Evolutionary conservation across 257 asterid genomes (phyloP), one percentile per base, ranked within the genome.

Genomic region (Phtheirospermum japonicum): DNA sequence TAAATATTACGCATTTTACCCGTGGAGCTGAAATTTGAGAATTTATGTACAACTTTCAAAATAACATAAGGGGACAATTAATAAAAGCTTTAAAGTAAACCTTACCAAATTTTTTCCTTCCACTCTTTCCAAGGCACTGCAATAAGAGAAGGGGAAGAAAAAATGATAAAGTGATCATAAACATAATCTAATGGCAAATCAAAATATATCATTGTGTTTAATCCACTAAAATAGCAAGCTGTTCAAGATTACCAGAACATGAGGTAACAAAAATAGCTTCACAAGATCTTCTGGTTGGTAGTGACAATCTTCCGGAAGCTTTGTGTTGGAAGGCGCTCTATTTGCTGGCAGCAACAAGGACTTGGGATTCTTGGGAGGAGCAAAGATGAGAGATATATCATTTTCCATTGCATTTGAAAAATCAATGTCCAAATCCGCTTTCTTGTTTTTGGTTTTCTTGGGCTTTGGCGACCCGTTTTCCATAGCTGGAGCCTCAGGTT

Each of bases 291-390:
- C 99, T 7, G 96, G 96, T 71, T 85, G 97, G 77, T 87, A 93
- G 68, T 93, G 99, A 69, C 96, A 85, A 78, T 93, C 99, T 79
- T 93, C 96, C 53, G 99, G 99, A 80, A 93, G 95, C 74, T 72
- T 85, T 19, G 86, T 85, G 66, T 76, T 80, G 80, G 84, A 73
- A 61, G 95, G 81, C 70, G 73, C 74, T 80, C 84, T 82, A 61
- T 75, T 87, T 66, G 88, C 73, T 60, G 95, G 92, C 67, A 89
- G 81, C 40, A 93, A 79, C 39, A 83, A 74, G 46, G 93, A 75
- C 82, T 82, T 93, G 20, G 86, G 91, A 77, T 89, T 93, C 81
- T 85, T 89, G 16, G 99, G 96, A 63, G 92, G 88, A 65, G 84
- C 90, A 79, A 89, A 80, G 55, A 83, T 69, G 52, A 75, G 76